These are phyloP conservation scores for Choanephora cucurbitarum DNA, from an alignment of 371 early-diverging fungal genomes.

Conservation along the genomic window DNA sequence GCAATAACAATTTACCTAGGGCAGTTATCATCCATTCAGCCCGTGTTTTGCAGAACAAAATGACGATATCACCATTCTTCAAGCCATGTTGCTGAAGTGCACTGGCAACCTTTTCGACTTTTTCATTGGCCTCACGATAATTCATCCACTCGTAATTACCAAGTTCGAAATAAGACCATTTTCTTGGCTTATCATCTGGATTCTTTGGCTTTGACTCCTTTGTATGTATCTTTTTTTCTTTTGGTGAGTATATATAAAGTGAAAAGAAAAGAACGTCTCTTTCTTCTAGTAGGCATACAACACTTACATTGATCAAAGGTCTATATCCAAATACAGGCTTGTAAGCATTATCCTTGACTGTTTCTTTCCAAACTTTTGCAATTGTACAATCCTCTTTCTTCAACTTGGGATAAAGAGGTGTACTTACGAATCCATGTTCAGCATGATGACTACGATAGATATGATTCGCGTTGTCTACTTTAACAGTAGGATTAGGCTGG, in stretches of 20 bases:
- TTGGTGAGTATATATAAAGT: no score
- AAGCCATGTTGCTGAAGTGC: slow-evolving; percentile 43
- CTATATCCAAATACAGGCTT: slow-evolving; percentile 55
- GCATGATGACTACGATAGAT: slow-evolving; percentile 51
- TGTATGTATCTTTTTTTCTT: slow-evolving; percentile 56
- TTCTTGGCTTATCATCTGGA: slow-evolving; percentile 43
- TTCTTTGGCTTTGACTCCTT: slow-evolving; percentile 33
- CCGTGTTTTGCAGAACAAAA: slow-evolving; percentile 65
- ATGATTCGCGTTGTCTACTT: slow-evolving; percentile 45
- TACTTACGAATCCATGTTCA: slow-evolving; percentile 40
- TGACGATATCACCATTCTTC: slow-evolving; percentile 47
- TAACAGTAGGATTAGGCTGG: slow-evolving; percentile 39
- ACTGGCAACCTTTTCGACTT: slow-evolving; percentile 41
- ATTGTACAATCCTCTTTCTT: slow-evolving; percentile 41
- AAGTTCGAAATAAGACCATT: slow-evolving; percentile 60
- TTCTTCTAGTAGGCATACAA: no score
- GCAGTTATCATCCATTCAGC: slow-evolving; percentile 58
- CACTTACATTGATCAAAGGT: slow-evolving; percentile 53
- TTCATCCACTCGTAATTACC: slow-evolving; percentile 55
- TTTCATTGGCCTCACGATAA: slow-evolving; percentile 42
- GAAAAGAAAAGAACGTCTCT: no score
- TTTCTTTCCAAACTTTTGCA: slow-evolving; percentile 44
- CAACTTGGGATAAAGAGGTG: slow-evolving; percentile 45
- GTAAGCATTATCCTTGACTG: slow-evolving; percentile 36
- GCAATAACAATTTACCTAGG: slow-evolving; percentile 37